Evolutionary conservation across 305 asterid species (phyloP), one percentile per base, ranked within the genome.

Genomic region (Fraxinus albicans): DNA sequence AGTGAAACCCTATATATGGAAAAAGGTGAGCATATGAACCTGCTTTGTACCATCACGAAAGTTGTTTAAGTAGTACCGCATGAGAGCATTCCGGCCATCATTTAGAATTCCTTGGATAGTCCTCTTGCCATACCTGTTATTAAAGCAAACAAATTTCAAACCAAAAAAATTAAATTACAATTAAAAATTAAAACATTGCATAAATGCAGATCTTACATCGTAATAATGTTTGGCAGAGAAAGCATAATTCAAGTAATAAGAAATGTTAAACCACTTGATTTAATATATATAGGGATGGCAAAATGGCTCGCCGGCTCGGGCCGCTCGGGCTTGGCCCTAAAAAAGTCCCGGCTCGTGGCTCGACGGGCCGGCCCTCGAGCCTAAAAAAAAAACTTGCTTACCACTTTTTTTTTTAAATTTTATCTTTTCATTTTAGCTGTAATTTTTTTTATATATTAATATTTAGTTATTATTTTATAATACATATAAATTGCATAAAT

Each of bases 11-110:
- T 58, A 19, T 36, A 73, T 60, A 80, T 67, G 77, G 50, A 60
- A 58, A 42, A 86, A 86, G 75, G 79, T 67, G 86, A 85, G 82
- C 83, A 81, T 79, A 75, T 90, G 3, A 29, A 97, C 99, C 99
- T 97, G 99, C 86, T 97, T 97, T 83, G 99, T 94, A 82, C 99
- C 99, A 78, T 97, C 99, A 87, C 88, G 77, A 87, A 97, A 95
- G 88, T 97, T 97, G 93, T 97, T 97, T 85, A 97, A 87, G 91
- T 95, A 97, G 89, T 97, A 97, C 76, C 99, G 97, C 95, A 91
- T 90, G 50, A 97, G 94, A 85, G 99, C 94, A 90, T 95, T 91
- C 85, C 89, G 75, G 53, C 98, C 98, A 86, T 97, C 99, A 4
- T 91, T 91, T 38, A 95, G 78, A 87, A 97, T 86, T 81, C 99